These are phyloP conservation scores for Fusarium irregulare DNA, from an alignment of 2,329 filamentous ascomycete species.

Conservation along the genomic window DNA sequence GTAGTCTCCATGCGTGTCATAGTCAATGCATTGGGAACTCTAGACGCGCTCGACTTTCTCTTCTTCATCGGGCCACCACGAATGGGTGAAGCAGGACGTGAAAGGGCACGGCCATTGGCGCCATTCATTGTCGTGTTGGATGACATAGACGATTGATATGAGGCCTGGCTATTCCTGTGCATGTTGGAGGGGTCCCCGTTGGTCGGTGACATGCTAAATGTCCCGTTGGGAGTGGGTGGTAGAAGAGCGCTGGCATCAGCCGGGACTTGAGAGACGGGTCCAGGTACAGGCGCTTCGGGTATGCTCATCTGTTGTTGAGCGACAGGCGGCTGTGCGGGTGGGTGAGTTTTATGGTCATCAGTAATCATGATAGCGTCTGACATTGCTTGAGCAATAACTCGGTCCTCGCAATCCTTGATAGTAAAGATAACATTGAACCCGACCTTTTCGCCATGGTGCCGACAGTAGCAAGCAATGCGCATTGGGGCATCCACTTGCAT, in stretches of 20 bases:
- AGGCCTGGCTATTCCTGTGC: slow-evolving; percentile 60
- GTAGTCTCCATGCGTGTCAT: slow-evolving; percentile 84
- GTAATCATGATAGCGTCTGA: slow-evolving; percentile 95
- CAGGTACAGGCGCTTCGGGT: slow-evolving; percentile 42
- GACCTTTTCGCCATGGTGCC: slow-evolving; percentile 92
- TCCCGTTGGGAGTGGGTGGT: slow-evolving; percentile 50
- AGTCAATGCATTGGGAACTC: slow-evolving; percentile 77
- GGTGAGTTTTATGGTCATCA: slow-evolving; percentile 93
- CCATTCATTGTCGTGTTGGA: slow-evolving; percentile 50
- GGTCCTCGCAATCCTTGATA: slow-evolving; percentile 82
- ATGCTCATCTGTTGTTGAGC: slow-evolving; percentile 45
- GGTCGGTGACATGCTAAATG: slow-evolving; percentile 69
- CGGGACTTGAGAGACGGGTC: slow-evolving; percentile 31
- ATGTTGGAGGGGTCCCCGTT: slow-evolving; percentile 72
- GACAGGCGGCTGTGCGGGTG: slow-evolving; percentile 45
- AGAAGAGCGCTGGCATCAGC: slow-evolving; percentile 51
- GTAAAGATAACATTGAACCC: slow-evolving; percentile 96
- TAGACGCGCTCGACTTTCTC: slow-evolving; percentile 80
- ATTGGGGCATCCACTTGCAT: slow-evolving; percentile 88
- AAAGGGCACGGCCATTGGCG: slow-evolving; percentile 59
- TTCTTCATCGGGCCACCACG: slow-evolving; percentile 79
- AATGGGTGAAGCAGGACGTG: slow-evolving; percentile 79
- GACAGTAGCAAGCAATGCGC: slow-evolving; percentile 97
- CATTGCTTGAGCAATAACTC: slow-evolving; percentile 84
- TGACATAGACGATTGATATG: slow-evolving; percentile 48